Evolutionary conservation across 768 basidiomycete species (phyloP), one percentile per base, ranked within the genome.

Genomic region (Phlebiopsis gigantea): DNA sequence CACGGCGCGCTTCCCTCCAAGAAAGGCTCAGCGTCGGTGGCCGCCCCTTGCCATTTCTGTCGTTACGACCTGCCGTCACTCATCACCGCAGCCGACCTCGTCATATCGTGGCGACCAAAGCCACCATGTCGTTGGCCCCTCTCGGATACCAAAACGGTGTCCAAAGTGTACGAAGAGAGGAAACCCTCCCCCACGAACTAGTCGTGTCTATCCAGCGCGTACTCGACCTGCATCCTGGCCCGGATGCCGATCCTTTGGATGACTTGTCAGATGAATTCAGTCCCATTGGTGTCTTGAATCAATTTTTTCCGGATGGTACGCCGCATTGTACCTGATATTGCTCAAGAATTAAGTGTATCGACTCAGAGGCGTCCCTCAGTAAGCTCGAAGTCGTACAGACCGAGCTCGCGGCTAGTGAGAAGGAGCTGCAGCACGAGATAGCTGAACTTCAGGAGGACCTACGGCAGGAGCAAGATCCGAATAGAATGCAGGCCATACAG

Each of bases 401-500:
- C 5, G 77, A 79, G 22, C 79, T 97, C 2, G 77, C 78, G 17
- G 79, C 87, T 56, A 84, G 86, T 56, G 90, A 93, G 57, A 72
- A 76, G 25, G 79, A 82, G 49, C 72, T 96, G 26, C 84, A 87
- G 65, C 72, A 73, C 19, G 90, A 95, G 73, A 87, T 97, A 44
- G 76, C 84, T 51, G 60, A 71, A 9, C 75, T 98, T 54, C 81
- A 85, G 58, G 75, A 71, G 24, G 84, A 91, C 66, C 72, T 98
- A 53, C 77, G 78, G 62, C 73, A 72, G 12, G 88, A 90, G 62
- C 93, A 96, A 69, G 89, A 94, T 71, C 90, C 89, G n/a, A 82
- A 83, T 53, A 79, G 85, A 62, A 94, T 98, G 89, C 85, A 88
- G 54, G 73, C 86, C 51, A 93, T 97, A 29, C 97, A 98, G 69